Conservation (phyloP, 768 basidiomycete species). For the Mycena leptocephala region DNA sequence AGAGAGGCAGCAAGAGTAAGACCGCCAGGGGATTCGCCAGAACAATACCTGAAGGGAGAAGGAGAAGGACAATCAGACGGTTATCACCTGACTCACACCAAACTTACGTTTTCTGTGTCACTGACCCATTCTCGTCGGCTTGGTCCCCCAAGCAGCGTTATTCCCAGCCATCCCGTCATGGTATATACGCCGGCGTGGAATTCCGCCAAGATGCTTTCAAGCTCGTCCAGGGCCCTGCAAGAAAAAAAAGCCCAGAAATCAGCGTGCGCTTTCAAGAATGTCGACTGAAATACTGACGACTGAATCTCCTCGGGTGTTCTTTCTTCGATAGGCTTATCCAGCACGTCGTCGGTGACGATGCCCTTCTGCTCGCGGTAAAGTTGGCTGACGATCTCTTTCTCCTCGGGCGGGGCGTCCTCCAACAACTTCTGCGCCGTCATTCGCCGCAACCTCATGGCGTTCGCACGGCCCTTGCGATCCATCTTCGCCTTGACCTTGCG, state of each 20-base stretch:
- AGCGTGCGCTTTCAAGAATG: neutral
- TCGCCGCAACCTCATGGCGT: neutral
- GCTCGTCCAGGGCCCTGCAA: slow-evolving; percentile 1
- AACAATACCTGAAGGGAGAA: neutral
- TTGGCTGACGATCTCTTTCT: neutral
- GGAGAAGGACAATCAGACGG: neutral
- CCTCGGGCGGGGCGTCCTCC: neutral
- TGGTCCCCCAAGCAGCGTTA: neutral
- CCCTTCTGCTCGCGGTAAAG: neutral
- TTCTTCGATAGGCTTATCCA: neutral
- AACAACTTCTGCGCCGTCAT: neutral
- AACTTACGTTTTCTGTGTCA: slow-evolving; percentile 1
- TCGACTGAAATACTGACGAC: neutral
- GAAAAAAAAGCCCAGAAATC: neutral
- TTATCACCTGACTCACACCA: neutral
- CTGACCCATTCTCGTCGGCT: neutral
- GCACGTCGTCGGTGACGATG: neutral
- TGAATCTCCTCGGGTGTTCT: slow-evolving; percentile 2
- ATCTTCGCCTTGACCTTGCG: too few species aligned
- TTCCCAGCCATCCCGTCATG: neutral
- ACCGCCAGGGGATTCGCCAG: neutral
- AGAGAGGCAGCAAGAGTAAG: neutral
- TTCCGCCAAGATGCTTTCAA: neutral
- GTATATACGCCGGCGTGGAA: neutral
- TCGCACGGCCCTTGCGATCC: neutral